Percentiles rank a stretch among this genome's conserved stretches.
These are phyloP conservation scores for Elsinoe fawcettii DNA, from an alignment of 2,329 filamentous ascomycete species.

Conservation along the genomic window DNA sequence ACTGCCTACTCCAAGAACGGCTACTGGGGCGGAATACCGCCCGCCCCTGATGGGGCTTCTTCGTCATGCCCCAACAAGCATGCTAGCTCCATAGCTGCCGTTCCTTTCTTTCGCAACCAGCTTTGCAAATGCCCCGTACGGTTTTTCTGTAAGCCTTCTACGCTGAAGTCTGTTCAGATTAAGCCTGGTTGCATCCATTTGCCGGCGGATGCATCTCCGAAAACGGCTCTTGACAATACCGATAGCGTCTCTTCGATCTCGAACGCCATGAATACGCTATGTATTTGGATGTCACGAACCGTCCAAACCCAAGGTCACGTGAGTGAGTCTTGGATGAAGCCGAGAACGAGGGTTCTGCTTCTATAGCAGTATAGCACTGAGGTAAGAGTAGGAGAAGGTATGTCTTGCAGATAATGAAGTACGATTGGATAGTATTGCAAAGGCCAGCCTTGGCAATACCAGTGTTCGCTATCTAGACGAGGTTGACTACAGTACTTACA, in stretches of 20 bases:
- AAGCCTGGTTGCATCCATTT: slow-evolving; percentile 1
- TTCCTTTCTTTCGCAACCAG: not conserved
- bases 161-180: not conserved
- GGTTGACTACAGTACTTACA: too few species aligned
- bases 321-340: too few species aligned
- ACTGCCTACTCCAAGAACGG: not conserved
- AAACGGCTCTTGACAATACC: slow-evolving; percentile 4
- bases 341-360: too few species aligned
- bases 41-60: not conserved
- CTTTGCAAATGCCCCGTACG: not conserved
- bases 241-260: not conserved
- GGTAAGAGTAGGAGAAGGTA: too few species aligned
- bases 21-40: not conserved
- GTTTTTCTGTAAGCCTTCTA: not conserved
- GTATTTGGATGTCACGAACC: not conserved
- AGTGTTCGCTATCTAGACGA: too few species aligned
- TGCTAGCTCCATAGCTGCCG: not conserved
- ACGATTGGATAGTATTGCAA: too few species aligned
- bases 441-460: too few species aligned
- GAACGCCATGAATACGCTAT: not conserved
- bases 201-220: slow-evolving; percentile 7
- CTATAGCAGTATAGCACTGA: too few species aligned
- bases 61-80: not conserved
- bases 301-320: too few species aligned
- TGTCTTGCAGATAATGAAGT: too few species aligned